These are phyloP conservation scores for Aquilaria sinensis DNA, from an alignment of 345 rosid species.

Conservation along the genomic window DNA sequence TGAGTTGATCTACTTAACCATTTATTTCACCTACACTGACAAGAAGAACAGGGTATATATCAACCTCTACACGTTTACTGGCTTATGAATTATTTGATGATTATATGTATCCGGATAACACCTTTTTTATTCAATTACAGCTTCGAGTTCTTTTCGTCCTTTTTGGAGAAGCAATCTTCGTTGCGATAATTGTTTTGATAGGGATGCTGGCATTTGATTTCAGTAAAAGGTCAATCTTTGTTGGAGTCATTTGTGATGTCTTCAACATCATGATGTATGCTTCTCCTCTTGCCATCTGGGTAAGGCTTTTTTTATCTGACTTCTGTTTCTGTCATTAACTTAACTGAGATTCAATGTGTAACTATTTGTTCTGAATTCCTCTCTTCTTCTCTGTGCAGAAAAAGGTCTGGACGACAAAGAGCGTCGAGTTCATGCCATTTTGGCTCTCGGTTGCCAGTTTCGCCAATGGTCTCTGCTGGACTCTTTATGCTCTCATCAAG, in stretches of 20 bases:
- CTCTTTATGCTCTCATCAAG: conserved; percentile 24
- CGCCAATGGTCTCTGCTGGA: conserved; percentile 34
- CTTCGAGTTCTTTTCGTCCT: not conserved
- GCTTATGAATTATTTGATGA: too few species aligned
- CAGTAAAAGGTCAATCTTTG: conserved; percentile 17
- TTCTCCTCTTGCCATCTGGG: conserved; percentile 41
- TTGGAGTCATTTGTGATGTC: conserved; percentile 43
- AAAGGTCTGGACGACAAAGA: conserved; percentile 32
- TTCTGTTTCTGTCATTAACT: not conserved
- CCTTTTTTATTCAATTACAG: not conserved
- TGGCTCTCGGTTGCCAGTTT: conserved; percentile 32
- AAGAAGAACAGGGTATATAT: conserved; percentile 14
- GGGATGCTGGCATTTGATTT: conserved; percentile 1
- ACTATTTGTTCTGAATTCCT: too few species aligned
- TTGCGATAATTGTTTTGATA: not conserved
- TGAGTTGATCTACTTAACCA: conserved; percentile 21
- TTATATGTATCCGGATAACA: not conserved
- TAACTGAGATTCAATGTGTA: too few species aligned
- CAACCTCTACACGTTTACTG: not conserved
- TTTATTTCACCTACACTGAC: conserved; percentile 17
- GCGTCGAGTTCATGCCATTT: conserved; percentile 58
- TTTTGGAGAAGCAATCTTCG: not conserved
- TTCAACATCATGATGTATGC: conserved; percentile 50
- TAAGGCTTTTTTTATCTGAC: conserved; percentile 6
- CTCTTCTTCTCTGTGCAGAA: conserved; percentile 15